Percentiles rank a stretch among this genome's conserved stretches.
Evolutionary conservation across 495 filamentous ascomycete species (phyloP).

Genomic region (Halenospora varia): DNA sequence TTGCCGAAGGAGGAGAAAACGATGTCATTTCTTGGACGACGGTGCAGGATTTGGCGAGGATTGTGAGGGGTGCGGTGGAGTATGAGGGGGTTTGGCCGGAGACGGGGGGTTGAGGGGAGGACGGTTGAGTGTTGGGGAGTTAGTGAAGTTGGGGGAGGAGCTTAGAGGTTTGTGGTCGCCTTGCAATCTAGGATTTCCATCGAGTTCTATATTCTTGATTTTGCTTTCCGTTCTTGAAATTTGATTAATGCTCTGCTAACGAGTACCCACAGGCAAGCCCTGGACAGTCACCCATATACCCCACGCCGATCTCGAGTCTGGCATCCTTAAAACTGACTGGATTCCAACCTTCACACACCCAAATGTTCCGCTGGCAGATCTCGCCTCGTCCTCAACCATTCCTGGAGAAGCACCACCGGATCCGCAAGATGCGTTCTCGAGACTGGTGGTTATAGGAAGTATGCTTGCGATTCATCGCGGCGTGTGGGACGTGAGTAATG

Average conservation of each 20-base stretch:
- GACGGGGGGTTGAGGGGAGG: constrained; percentile 47
- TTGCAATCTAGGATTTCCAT: too few relatives aligned
- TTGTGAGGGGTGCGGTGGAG: constrained; percentile 46
- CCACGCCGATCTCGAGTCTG: neutral
- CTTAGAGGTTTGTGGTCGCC: too few relatives aligned
- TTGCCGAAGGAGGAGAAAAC: constrained; percentile 39
- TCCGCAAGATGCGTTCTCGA: constrained; percentile 43
- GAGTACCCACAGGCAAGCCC: neutral
- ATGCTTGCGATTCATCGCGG: constrained; percentile 33
- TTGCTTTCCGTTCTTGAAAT: too few relatives aligned
- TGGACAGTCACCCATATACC: neutral
- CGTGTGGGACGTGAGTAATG: constrained; percentile 39
- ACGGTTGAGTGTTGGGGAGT: constrained; percentile 31
- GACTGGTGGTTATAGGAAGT: constrained; percentile 29
- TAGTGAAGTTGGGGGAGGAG: constrained; percentile 41
- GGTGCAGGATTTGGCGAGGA: constrained; percentile 36
- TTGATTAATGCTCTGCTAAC: too few relatives aligned
- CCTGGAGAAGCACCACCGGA: neutral
- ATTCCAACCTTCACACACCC: neutral
- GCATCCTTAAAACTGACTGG: neutral
- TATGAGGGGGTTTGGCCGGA: constrained; percentile 54
- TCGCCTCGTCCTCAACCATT: neutral
- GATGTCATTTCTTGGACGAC: constrained; percentile 42
- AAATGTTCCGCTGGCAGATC: neutral
- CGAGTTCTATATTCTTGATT: neutral